Conservation (phyloP, 129 eudicot species). For the sunflower (Helianthus annuus) region HanXRQr2.0-SUNRISE NC_035446.2:164963075-164963574, state of each 20-base stretch:
- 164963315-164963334: constrained; percentile 89
- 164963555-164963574: constrained; percentile 99
- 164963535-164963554: constrained; percentile 90
- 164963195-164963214: neutral
- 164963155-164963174: constrained; percentile 17
- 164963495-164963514: constrained; percentile 93
- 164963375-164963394: constrained; percentile 99
- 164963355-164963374: constrained; percentile 97
- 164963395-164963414: constrained; percentile 97
- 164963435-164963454: constrained; percentile 99
- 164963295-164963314: constrained; percentile 91
- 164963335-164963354: constrained; percentile 92
- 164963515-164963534: constrained; percentile 91
- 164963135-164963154: constrained; percentile 98
- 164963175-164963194: neutral
- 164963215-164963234: constrained; percentile 29
- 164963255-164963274: constrained; percentile 98
- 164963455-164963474: constrained; percentile 93
- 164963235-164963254: constrained; percentile 99
- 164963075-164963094: constrained; percentile 98
- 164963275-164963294: constrained; percentile 96
- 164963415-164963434: constrained; percentile 99
- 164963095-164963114: constrained; percentile 99
- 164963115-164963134: constrained; percentile 98
- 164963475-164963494: constrained; percentile 99